Base-by-base conservation (phyloP, 306 rosid species). In the Rubus idaeus region DNA sequence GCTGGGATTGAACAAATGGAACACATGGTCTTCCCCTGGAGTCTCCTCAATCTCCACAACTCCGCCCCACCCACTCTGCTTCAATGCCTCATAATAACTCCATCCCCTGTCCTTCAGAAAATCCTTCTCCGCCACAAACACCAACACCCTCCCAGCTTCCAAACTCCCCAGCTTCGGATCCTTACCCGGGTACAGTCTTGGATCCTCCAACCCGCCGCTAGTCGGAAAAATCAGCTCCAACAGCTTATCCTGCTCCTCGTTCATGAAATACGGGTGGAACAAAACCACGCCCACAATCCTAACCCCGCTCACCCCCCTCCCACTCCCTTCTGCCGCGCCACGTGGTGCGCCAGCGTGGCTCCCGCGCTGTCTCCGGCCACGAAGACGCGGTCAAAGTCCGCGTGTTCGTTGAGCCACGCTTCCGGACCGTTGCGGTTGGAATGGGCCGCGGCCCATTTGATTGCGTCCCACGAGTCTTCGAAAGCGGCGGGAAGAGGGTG, bases 301-400 rank as follows among this genome's bases (percentile, higher is more conserved):
- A 0, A 62, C 4, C 52, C 79, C 75, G 4, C 18, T 12, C 2
- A 55, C 55, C 20, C 68, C 83, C 49, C n/a, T n/a, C 73, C 17
- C 4, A 56, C 5, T 18, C 83, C 87, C 4, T 52, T 64, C 67
- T 50, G 72, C 20, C 21, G 17, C 5, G 35, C 83, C n/a, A 73
- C 56, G 20, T 73, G 37, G 53, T 86, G 81, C 5, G 84, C 68
- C 5, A 83, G 44, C 10, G 68, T 82, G 0, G 78, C 78, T 4
- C 89, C 83, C 0, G 84, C 84, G 58, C 84, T 85, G 16, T 82
- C 86, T 0, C 89, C 89, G 0, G 23, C 75, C 0, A 85, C 12
- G 35, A 62, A 85, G 13, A 82, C 55, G 12, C 72, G 26, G 1
- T 30, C 5, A 5, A 84, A 75, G 55, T 81, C 83, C 3, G 58